Evolutionary conservation across 805 yeast genomes (phyloP).

Genomic region (Cephaloascus albidus): DNA sequence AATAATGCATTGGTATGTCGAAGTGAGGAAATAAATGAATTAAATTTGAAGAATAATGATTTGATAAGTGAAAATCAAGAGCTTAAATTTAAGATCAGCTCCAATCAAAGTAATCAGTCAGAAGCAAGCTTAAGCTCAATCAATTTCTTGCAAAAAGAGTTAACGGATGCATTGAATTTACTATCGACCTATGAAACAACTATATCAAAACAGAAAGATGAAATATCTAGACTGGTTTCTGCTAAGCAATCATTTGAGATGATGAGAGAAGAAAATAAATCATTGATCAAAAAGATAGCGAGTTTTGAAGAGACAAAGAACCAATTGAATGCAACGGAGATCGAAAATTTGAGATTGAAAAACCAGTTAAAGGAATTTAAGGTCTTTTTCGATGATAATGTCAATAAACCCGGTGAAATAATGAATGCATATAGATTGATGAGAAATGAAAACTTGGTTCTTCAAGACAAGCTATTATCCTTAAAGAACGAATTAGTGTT

Average conservation of each 20-base stretch:
- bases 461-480: background rate
- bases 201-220: constrained; percentile 7
- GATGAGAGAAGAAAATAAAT: background rate
- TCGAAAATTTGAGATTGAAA: constrained; percentile 2
- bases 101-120: background rate
- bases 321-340: constrained; percentile 8
- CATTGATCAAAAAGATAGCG: background rate
- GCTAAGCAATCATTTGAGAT: background rate
- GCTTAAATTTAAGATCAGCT: background rate
- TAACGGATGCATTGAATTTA: background rate
- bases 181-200: background rate
- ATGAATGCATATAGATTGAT: background rate
- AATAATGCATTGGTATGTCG: constrained; percentile 12
- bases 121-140: too few species aligned
- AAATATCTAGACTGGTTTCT: constrained; percentile 8
- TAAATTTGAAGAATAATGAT: constrained; percentile 23
- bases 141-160: background rate
- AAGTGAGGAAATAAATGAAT: constrained; percentile 14
- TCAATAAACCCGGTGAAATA: background rate
- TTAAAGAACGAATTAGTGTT: background rate
- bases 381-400: background rate
- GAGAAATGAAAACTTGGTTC: background rate
- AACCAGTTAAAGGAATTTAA: constrained; percentile 2
- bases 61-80: background rate
- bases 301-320: background rate